These are phyloP conservation scores for Monosporascus cannonballus DNA, from an alignment of 2,329 filamentous ascomycete genomes.

Conservation along the genomic window DNA sequence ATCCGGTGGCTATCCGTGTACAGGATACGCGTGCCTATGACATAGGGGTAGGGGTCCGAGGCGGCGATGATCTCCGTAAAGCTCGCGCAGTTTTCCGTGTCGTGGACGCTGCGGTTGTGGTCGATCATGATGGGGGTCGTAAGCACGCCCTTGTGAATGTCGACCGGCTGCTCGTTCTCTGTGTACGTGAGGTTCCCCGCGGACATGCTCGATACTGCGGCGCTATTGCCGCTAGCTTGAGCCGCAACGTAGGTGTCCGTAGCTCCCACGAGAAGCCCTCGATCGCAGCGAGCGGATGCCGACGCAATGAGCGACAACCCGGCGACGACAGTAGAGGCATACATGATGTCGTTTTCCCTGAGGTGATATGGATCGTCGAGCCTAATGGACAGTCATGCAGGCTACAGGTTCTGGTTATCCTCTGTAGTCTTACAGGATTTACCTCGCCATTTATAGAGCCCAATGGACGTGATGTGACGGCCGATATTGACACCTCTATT, in stretches of 20 bases:
- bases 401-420: no score
- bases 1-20: constrained; percentile 18
- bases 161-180: constrained; percentile 25
- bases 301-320: background rate
- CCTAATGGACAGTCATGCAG: background rate
- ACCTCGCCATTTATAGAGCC: no score
- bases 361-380: background rate
- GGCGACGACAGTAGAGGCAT: background rate
- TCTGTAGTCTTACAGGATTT: no score
- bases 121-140: constrained; percentile 25
- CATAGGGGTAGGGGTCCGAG: constrained; percentile 26
- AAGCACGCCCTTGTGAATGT: constrained; percentile 19
- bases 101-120: constrained; percentile 26
- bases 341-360: background rate
- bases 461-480: no score
- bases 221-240: constrained; percentile 14
- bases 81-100: constrained; percentile 29
- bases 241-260: constrained; percentile 19
- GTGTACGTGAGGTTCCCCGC: constrained; percentile 19
- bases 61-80: constrained; percentile 34
- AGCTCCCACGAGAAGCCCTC: constrained; percentile 15
- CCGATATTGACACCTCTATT: no score
- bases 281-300: constrained; percentile 10
- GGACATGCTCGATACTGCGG: constrained; percentile 8
- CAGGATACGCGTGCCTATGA: constrained; percentile 25